Evolutionary conservation across 2,329 filamentous ascomycete species (phyloP).

Genomic region (Fusarium nisikadoi): DNA sequence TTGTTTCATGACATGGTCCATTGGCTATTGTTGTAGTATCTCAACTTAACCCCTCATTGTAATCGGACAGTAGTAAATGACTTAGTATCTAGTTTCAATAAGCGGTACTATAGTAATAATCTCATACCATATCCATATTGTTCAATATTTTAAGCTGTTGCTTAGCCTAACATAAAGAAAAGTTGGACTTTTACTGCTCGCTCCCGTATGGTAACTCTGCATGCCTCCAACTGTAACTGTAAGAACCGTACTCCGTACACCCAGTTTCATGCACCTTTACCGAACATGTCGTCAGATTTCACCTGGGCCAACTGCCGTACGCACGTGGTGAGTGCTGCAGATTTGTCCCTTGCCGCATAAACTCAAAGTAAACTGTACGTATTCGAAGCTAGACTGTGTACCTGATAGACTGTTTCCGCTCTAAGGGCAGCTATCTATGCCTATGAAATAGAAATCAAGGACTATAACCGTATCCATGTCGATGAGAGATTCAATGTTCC

Average conservation of each 20-base stretch:
- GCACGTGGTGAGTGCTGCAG: background rate
- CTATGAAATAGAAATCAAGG: background rate
- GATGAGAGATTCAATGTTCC: slow-evolving; percentile 3
- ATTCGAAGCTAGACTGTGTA: no score
- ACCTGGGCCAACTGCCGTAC: background rate
- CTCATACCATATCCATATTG: no score
- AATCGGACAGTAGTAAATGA: background rate
- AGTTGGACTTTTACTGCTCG: background rate
- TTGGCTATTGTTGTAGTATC: background rate
- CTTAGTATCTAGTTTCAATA: background rate
- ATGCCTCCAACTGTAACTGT: background rate
- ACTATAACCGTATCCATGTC: background rate
- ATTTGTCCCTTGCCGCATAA: background rate
- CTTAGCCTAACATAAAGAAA: background rate
- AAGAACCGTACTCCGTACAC: background rate
- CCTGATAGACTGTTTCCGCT: background rate
- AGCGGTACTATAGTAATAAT: background rate
- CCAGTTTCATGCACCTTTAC: background rate
- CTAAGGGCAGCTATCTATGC: background rate
- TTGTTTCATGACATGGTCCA: background rate
- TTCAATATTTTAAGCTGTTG: background rate
- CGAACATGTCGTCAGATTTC: background rate
- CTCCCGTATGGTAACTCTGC: background rate
- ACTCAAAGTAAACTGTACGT: background rate
- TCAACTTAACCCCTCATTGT: background rate